Evolutionary conservation across 345 rosid species (phyloP), one percentile per base, ranked within the genome.

Genomic region (Boechera retrofracta): DNA sequence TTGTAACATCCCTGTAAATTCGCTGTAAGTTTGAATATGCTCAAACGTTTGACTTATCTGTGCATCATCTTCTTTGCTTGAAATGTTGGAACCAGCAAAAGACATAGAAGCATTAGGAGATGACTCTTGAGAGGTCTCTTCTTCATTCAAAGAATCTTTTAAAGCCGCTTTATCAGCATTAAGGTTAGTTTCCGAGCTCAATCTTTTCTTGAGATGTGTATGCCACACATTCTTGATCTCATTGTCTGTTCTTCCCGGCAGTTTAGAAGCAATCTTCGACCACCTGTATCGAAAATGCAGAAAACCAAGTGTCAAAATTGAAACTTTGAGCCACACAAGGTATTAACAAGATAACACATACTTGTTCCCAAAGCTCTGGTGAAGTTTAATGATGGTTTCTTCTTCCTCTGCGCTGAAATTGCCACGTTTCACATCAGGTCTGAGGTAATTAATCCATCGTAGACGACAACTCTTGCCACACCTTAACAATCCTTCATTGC

Each of bases 191-290:
- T 10, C 65, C 0, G 44, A 67, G 55, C 57, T 72, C n/a, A 82
- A 24, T 62, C 81, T 83, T 82, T 85, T 85, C 85, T 81, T 85
- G 62, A 85, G 76, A 72, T 83, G 81, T 0, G 88, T 85, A 21
- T 85, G 83, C 88, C 88, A 85, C n/a, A 83, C 83, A 52, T 85
- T 85, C 79, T 83, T 85, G 55, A 85, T 85, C 79, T 85, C 88
- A n/a, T 85, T 85, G 53, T 85, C 88, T 6, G 88, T 85, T 62
- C 86, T 45, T 28, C 88, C 86, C 0, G 88, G 86, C 1, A 85
- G 77, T 45, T 69, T 62, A 12, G 83, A 80, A 44, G 88, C 88
- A 62, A 85, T 85, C 68, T 85, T 81, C 2, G 88, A 81, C 88
- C 88, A 85, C 77, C 88, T 85, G 77, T 60, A 56, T 33, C 45